These are phyloP conservation scores for Madurella mycetomatis DNA, from an alignment of 2,329 filamentous ascomycete species.

Conservation along the genomic window DNA sequence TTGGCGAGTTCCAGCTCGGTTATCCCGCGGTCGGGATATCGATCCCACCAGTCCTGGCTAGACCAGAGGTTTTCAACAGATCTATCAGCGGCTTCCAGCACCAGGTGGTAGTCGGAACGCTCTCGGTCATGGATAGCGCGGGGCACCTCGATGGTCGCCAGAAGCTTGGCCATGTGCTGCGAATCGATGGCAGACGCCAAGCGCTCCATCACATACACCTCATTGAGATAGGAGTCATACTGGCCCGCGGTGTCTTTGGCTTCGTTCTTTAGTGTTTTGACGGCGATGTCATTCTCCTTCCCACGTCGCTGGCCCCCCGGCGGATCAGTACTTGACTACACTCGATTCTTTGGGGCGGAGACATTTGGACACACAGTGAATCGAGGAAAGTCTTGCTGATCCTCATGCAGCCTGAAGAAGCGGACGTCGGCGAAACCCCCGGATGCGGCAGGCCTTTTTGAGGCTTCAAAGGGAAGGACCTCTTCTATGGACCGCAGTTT, in stretches of 20 bases:
- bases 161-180: constrained; percentile 1
- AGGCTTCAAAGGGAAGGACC: background rate
- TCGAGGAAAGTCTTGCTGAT: constrained; percentile 1
- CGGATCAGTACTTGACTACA: background rate
- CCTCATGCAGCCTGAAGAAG: constrained; percentile 3
- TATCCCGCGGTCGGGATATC: background rate
- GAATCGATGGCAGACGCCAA: background rate
- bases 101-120: constrained; percentile 1
- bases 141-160: constrained; percentile 4
- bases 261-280: constrained; percentile 4
- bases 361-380: background rate
- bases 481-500: background rate
- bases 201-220: constrained; percentile 4
- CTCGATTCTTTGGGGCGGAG: too few relatives aligned
- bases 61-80: constrained; percentile 1
- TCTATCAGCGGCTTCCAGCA: constrained; percentile 1
- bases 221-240: background rate
- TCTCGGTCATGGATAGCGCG: background rate
- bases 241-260: background rate
- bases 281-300: constrained; percentile 1
- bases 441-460: background rate
- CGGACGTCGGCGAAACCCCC: background rate
- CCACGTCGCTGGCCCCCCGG: background rate
- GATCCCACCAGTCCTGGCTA: background rate
- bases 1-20: background rate